Conservation (phyloP, 2,329 filamentous ascomycete genomes). For the Aspergillus hiratsukae region DNA sequence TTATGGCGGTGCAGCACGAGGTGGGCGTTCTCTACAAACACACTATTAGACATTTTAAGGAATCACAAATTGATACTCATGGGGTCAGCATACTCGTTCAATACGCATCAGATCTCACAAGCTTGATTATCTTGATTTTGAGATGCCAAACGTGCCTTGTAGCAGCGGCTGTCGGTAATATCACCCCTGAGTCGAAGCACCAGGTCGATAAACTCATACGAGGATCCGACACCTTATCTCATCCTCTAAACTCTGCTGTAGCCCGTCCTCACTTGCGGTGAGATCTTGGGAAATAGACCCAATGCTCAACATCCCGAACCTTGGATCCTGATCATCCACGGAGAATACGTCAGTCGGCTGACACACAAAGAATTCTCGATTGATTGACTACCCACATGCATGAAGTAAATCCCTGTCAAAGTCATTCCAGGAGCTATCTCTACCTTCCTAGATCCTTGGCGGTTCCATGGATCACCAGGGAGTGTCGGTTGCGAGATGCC, state of each 20-base stretch:
- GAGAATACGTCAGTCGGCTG: neutral
- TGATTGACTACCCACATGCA: conserved; percentile 11
- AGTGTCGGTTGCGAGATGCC: conserved; percentile 12
- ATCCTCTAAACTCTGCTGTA: neutral
- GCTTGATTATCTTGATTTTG: neutral
- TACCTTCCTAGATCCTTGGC: conserved; percentile 6
- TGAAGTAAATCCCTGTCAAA: conserved; percentile 19
- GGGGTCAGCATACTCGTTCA: neutral
- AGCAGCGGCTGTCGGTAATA: neutral
- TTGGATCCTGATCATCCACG: neutral
- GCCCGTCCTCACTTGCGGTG: neutral
- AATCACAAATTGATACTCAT: neutral
- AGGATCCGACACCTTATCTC: neutral
- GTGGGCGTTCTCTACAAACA: conserved; percentile 4
- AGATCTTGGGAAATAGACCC: neutral
- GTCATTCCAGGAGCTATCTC: conserved; percentile 11
- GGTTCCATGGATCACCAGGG: conserved; percentile 7
- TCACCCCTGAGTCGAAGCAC: neutral
- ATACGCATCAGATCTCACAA: neutral
- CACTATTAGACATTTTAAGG: conserved; percentile 5
- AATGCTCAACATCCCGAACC: neutral
- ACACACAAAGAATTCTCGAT: neutral
- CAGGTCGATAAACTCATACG: neutral
- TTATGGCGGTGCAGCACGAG: conserved; percentile 1
- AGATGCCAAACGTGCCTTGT: neutral